Evolutionary conservation across 371 early-diverging fungal species (phyloP), one percentile per base, ranked within the genome.

Genomic region (Rhizopus sp.): DNA sequence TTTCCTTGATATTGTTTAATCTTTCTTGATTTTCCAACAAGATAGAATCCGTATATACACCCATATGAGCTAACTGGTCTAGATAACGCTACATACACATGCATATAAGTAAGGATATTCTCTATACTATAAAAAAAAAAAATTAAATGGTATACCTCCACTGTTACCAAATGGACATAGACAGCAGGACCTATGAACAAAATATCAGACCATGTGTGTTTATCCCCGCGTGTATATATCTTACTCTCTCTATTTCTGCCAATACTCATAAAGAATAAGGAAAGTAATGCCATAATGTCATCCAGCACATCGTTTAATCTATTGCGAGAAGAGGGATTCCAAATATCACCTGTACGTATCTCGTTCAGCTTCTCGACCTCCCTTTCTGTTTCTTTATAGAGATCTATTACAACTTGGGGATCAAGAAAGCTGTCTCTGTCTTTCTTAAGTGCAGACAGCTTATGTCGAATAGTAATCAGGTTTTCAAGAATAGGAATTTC

Each of bases 211-310:
- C 16, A 38, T 32, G 15, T 42, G 13, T 47, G 16, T 35, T 32
- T 37, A 7, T 39, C n/a, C n/a, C n/a, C 13, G 15, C 9, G 1
- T 13, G 15, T 32, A n/a, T 38, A 7, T 5, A 13, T 50, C 63
- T 51, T 70, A 76, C 85, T 81, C 69, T 91, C 90, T 51, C 83
- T 79, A 65, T 85, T 89, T 59, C 88, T 88, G 16, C 91, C 91
- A 37, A 90, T 62, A 16, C 88, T 88, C 84, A 91, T 82, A 60
- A 86, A 91, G 62, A 90, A 91, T 50, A 91, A 68, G 8, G 89
- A 89, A 23, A 91, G 75, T 41, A 91, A 72, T 40, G 89, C 87
- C 82, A 87, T 90, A 57, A 88, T 86, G 45, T 90, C 90, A 55
- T 91, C 90, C n/a, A 91, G 65, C 15, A 90, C 86, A 55, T 82